Conservation (phyloP, 2,329 filamentous ascomycete species). For the Trichocomaceae sp. region DNA sequence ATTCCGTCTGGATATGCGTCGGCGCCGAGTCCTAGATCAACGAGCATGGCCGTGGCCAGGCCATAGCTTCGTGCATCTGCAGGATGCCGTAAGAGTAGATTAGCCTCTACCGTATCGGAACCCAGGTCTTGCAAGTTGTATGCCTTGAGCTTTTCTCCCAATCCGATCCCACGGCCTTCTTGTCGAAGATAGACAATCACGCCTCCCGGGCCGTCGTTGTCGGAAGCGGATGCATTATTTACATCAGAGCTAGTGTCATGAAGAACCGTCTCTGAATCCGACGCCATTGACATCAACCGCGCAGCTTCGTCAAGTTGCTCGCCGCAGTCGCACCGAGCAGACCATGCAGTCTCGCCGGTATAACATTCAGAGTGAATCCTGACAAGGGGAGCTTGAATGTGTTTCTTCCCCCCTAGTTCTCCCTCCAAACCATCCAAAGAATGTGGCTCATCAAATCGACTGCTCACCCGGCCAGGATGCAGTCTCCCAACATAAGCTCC, state of each 20-base stretch:
- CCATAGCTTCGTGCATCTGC: conserved; percentile 94
- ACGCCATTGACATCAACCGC: conserved; percentile 73
- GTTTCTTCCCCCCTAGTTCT: neutral
- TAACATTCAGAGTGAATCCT: conserved; percentile 98
- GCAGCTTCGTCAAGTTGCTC: conserved; percentile 97
- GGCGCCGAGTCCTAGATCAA: conserved; percentile 67
- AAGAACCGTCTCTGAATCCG: conserved; percentile 20
- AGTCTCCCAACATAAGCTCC: conserved; percentile 87
- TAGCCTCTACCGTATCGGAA: conserved; percentile 96
- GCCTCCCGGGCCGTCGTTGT: conserved; percentile 54
- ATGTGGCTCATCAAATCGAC: conserved; percentile 50
- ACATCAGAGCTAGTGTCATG: conserved; percentile 17
- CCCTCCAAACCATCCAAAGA: neutral
- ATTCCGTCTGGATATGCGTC: conserved; percentile 58
- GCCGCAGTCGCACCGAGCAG: conserved; percentile 92
- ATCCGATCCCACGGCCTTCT: conserved; percentile 89
- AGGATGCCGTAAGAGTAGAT: conserved; percentile 80
- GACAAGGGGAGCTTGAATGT: conserved; percentile 59
- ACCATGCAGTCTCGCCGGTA: conserved; percentile 97
- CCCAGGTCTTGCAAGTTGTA: conserved; percentile 97
- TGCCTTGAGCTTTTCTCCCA: conserved; percentile 93
- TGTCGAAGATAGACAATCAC: conserved; percentile 95
- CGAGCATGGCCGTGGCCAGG: conserved; percentile 88
- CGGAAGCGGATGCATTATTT: conserved; percentile 31
- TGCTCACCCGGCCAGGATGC: conserved; percentile 75